Evolutionary conservation across 2,329 filamentous ascomycete genomes (phyloP), one percentile per base, ranked within the genome.

Genomic region (Onygenales sp.): DNA sequence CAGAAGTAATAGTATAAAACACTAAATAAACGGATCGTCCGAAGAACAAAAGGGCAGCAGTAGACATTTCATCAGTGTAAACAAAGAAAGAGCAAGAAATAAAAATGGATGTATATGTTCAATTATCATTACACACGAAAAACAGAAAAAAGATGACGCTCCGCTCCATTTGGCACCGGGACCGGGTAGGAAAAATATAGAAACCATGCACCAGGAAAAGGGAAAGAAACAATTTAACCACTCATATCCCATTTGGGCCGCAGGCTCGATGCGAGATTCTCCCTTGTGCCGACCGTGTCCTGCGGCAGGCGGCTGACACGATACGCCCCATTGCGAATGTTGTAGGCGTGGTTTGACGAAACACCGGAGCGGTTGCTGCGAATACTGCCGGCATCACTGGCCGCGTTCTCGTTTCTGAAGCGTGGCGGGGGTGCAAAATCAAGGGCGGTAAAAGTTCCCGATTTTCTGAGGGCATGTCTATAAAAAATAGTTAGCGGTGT

Each of bases 291-390:
- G 54, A 95, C 88, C 43, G 85, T 81, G 60, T 91, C 88, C 54
- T 83, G 84, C 0, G 91, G 90, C 56, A 96, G 79, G 49, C 87
- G 84, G 66, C 88, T 93, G 59, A 96, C 82, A 57, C 91, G 87
- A 63, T 94, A 92, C 45, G 89, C 90, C 59, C 91, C 91, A 54
- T 75, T 80, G 59, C 90, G 87, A 62, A 95, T 84, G 62, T 88
- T 86, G 56, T 83, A 75, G 50, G 82, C 73, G 64, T 90, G 81
- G 50, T 78, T 72, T 3, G 82, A 77, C 4, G 88, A 94, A 61
- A 95, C 84, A 49, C 87, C 89, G 43, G 84, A 88, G 49, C 83
- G 80, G 73, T 88, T 88, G 70, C 87, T 88, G 61, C 79, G 79
- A 47, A 77, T 75, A 56, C 73, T 76, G 51, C 74, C 74, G 2